These are phyloP conservation scores for Avena atlantica DNA, from an alignment of 176 grass and related monocot genomes.

Conservation along the genomic window DNA sequence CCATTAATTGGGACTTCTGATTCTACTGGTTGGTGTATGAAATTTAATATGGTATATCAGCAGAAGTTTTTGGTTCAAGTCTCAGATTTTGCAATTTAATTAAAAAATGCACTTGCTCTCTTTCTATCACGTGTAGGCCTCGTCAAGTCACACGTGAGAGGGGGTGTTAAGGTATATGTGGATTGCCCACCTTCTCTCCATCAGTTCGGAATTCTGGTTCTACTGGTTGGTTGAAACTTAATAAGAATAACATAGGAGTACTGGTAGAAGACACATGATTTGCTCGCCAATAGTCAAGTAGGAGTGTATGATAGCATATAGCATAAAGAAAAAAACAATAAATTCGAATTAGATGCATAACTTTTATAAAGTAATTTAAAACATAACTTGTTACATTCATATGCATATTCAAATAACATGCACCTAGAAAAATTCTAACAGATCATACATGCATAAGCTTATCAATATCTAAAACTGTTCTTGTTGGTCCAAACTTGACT, in stretches of 20 bases:
- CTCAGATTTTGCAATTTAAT: no score
- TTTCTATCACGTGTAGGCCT: no score
- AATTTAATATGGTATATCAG: no score
- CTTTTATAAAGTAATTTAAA: neutral
- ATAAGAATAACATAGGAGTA: neutral
- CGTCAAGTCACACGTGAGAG: no score
- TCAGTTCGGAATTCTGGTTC: no score
- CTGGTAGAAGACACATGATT: neutral
- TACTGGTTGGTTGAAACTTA: no score
- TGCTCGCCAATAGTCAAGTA: neutral
- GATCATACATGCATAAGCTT: neutral
- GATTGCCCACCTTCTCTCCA: no score
- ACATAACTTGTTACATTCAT: neutral
- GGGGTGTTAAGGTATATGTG: no score
- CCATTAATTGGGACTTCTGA: no score
- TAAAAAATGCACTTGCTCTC: neutral
- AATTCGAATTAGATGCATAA: neutral
- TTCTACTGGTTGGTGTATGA: no score
- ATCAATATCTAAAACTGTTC: neutral
- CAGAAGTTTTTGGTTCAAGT: no score
- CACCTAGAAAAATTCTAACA: neutral
- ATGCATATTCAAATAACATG: neutral
- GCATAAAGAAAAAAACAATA: neutral
- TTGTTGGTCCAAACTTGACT: neutral
- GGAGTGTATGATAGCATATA: neutral